Percentiles rank a stretch among this genome's conserved stretches.
Evolutionary conservation across 2,329 filamentous ascomycete species (phyloP).

Genomic region (Orbilia quercus): DNA sequence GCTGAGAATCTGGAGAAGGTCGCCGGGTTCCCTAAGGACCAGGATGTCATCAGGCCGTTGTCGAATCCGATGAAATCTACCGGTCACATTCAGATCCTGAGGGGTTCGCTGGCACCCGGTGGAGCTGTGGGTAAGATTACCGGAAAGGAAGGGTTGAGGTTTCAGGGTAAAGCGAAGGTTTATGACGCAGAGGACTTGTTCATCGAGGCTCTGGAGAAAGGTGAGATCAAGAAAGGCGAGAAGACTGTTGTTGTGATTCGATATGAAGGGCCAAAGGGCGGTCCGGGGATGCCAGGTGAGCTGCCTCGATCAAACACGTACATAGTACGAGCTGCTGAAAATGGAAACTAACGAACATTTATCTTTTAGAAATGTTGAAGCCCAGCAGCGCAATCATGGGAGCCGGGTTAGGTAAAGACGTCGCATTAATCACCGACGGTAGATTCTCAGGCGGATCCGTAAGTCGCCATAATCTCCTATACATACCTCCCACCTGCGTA

Average conservation of each 20-base stretch:
- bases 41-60: slow-evolving; percentile 76
- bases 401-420: slow-evolving; percentile 75
- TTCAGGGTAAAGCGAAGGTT: slow-evolving; percentile 76
- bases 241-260: slow-evolving; percentile 81
- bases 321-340: too few relatives aligned
- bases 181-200: slow-evolving; percentile 78
- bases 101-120: slow-evolving; percentile 75
- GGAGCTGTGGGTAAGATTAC: slow-evolving; percentile 81
- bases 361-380: slow-evolving; percentile 73
- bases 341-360: too few relatives aligned
- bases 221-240: slow-evolving; percentile 78
- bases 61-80: slow-evolving; percentile 77
- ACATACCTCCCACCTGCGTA: too few relatives aligned
- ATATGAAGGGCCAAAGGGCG: slow-evolving; percentile 78
- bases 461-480: slow-evolving; percentile 6
- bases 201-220: slow-evolving; percentile 73
- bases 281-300: slow-evolving; percentile 73
- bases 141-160: slow-evolving; percentile 76
- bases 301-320: too few relatives aligned
- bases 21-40: slow-evolving; percentile 74
- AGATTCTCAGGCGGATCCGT: slow-evolving; percentile 69
- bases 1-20: slow-evolving; percentile 71
- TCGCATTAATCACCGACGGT: slow-evolving; percentile 78
- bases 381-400: slow-evolving; percentile 79
- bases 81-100: slow-evolving; percentile 78